phyloP scores from a whole-genome alignment of 352 stramenopile species.

The Plasmopara muralis region DNA sequence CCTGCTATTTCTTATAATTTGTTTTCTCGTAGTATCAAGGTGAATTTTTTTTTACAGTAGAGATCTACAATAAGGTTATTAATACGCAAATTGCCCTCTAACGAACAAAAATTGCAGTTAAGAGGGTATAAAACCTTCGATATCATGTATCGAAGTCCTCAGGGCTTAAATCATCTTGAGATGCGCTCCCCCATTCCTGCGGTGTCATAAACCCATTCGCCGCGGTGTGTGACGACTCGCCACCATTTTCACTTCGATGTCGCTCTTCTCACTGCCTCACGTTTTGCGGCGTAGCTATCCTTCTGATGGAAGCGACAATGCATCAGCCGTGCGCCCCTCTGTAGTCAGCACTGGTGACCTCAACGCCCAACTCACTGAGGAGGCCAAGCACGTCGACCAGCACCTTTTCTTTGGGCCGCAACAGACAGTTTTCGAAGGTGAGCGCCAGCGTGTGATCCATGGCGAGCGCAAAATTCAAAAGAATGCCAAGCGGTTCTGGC shows the following conservation, averaged over 20 bases:
- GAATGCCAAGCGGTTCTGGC: constrained; percentile 72
- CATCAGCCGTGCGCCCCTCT: constrained; percentile 45
- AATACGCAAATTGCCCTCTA: not conserved
- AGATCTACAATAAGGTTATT: not conserved
- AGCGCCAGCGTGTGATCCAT: constrained; percentile 78
- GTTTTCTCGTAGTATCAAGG: not conserved
- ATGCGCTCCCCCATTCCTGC: constrained; percentile 7
- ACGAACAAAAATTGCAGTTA: constrained; percentile 1
- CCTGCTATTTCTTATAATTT: constrained; percentile 10
- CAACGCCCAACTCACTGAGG: constrained; percentile 65
- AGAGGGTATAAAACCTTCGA: not conserved
- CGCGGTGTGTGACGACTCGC: constrained; percentile 12
- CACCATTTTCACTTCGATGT: constrained; percentile 30
- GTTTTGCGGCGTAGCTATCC: constrained; percentile 54
- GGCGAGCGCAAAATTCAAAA: constrained; percentile 85
- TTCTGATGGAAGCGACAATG: constrained; percentile 40
- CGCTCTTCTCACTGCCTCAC: constrained; percentile 75
- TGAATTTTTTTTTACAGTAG: not conserved
- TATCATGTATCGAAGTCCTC: constrained; percentile 3
- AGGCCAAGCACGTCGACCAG: constrained; percentile 54
- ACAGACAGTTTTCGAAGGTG: constrained; percentile 62
- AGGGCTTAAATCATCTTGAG: not conserved
- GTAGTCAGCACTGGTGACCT: constrained; percentile 57
- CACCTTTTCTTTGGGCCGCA: constrained; percentile 81
- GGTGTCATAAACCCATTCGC: constrained; percentile 26